Base-by-base conservation (phyloP, 257 asterid species). In the Coffea canephora region DNA sequence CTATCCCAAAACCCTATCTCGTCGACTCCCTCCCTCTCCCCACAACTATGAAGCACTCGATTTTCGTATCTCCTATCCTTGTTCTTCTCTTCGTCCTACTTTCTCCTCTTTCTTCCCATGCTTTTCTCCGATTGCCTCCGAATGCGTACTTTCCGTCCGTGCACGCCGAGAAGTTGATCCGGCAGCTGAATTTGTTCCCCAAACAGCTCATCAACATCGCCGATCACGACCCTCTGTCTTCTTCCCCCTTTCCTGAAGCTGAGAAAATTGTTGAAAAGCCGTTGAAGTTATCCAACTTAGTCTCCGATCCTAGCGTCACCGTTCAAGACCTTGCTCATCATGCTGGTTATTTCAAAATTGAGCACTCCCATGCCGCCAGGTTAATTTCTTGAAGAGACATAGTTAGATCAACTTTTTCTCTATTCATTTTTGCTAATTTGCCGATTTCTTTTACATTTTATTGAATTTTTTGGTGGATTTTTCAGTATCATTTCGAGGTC, bases 361-460 rank as follows among this genome's bases (percentile, higher is more conserved):
- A 90, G 83, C 94, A 90, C 85, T 93, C 98, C 74, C 92, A 84
- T 83, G 92, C 85, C 59, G 98, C 98, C 69, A 95, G 91, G 98
- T 95, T 54, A 55, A 49, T 73, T 82, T 72, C 49, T 57, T 50
- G 41, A 34, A 36, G 1, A 59, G 34, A 0, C 19, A 61, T 0
- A 1, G 2, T 39, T 57, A 3, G 18, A 41, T 16, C 12, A 48
- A 19, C 62, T 66, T 78, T 55, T 25, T 15, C 57, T 0, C 1
- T 5, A 1, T 78, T 1, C 25, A 5, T 23, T 12, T 16, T n/a
- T 5, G 18, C 57, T 49, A 7, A 12, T 2, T 61, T 78, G 0
- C 1, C 31, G 1, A 31, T 31, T 31, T 31, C 31, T 70, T 70
- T 36, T 70, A 1, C 39, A 10, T 21, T 70, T 25, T 21, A 39